phyloP scores from a whole-genome alignment of 179 eudicot genomes.

The Spinacia oleracea region DNA sequence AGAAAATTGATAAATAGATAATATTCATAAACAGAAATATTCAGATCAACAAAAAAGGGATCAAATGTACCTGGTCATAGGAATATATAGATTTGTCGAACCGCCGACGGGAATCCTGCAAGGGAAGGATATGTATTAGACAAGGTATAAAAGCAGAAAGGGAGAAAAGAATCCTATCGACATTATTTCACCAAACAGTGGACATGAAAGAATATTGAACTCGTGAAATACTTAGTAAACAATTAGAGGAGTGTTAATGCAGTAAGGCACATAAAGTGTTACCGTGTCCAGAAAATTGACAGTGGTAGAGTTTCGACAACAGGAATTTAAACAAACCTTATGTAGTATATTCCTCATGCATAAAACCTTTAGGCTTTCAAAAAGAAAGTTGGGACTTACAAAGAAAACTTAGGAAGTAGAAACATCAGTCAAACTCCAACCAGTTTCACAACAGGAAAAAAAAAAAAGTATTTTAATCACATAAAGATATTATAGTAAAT shows the following conservation, averaged over 20 bases:
- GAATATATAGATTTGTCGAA: conserved; percentile 74
- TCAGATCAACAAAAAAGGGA: conserved; percentile 1
- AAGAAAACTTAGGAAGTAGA: neutral
- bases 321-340: neutral
- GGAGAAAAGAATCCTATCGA: conserved; percentile 5
- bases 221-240: neutral
- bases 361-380: neutral
- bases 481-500: no score
- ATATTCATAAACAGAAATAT: conserved; percentile 4
- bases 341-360: neutral
- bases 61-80: conserved; percentile 74
- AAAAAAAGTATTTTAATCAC: no score
- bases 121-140: conserved; percentile 13
- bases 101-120: conserved; percentile 83
- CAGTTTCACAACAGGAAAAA: no score
- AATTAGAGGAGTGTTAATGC: neutral
- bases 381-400: neutral
- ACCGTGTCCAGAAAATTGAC: neutral
- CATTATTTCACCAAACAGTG: neutral
- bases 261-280: neutral
- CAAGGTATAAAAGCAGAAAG: conserved; percentile 9
- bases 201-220: neutral
- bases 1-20: neutral
- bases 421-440: neutral
- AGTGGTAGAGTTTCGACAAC: neutral